Conservation (phyloP, 73 alveolate species). For the Paramecium caudatum region DNA sequence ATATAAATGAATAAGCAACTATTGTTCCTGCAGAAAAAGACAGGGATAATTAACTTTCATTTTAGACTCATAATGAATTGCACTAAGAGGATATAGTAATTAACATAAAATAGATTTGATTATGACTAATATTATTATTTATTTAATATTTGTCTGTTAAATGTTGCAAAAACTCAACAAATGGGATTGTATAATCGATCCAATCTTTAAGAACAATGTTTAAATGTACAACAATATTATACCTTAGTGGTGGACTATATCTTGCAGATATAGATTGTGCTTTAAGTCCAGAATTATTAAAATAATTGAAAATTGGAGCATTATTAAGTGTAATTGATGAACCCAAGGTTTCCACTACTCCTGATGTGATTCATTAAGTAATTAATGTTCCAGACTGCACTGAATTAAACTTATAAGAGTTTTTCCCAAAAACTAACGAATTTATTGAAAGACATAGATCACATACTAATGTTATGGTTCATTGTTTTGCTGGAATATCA, state of each 20-base stretch:
- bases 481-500: slow-evolving; percentile 94
- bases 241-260: slow-evolving; percentile 50
- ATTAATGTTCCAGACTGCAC: slow-evolving; percentile 57
- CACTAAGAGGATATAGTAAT: slow-evolving; percentile 52
- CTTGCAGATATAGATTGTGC: slow-evolving; percentile 67
- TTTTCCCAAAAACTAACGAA: slow-evolving; percentile 64
- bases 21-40: slow-evolving; percentile 46
- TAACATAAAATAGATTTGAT: slow-evolving; percentile 5
- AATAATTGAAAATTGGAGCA: slow-evolving; percentile 50
- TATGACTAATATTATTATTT: slow-evolving; percentile 10
- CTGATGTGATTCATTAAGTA: neutral
- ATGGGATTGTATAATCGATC: slow-evolving; percentile 69
- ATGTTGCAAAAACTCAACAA: slow-evolving; percentile 58
- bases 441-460: slow-evolving; percentile 61
- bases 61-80: slow-evolving; percentile 57
- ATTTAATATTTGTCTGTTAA: slow-evolving; percentile 69
- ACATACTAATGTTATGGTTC: slow-evolving; percentile 79
- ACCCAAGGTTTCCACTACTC: slow-evolving; percentile 16
- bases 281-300: slow-evolving; percentile 32
- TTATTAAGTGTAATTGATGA: slow-evolving; percentile 64
- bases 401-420: slow-evolving; percentile 42
- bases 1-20: slow-evolving; percentile 48
- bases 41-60: neutral
- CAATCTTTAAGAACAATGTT: slow-evolving; percentile 21
- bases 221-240: neutral